Base-by-base conservation (phyloP, 164 flowering plant species). In the Tetracentron sinense region DNA sequence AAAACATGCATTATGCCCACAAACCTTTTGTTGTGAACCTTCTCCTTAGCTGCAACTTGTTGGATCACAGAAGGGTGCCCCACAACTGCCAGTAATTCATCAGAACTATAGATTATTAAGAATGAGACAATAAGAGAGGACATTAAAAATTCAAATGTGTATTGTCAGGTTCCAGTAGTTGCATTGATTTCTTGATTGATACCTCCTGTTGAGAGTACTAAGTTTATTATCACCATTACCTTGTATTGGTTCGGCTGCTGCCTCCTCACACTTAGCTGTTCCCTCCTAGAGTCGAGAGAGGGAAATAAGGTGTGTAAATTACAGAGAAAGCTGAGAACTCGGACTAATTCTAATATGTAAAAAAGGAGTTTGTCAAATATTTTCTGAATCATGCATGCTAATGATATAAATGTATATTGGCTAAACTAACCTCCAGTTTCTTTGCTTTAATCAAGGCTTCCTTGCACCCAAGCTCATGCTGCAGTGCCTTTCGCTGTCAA, bases 401-500 rank as follows among this genome's bases (percentile, higher is more conserved):
- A 17, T 47, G 29, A 12, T 33, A 33, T 12, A 38, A 44, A 12
- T 27, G n/a, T n/a, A n/a, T 4, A 31, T 17, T 14, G 12, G 19
- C n/a, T 3, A 16, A 44, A 33, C 79, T 31, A 28, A 90, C 90
- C 95, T 83, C 62, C 38, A 61, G 53, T 47, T 76, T 79, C 74
- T 79, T 86, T 38, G 79, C 83, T 71, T 74, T 81, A 48, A 82
- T 75, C 66, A 85, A 55, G 6, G 87, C 88, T 27, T 72, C 70
- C 71, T 75, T 85, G 78, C 89, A 86, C 4, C 59, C 72, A 62
- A 87, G 73, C 56, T 92, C 95, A 64, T 92, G 98, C 47, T 82
- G 83, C 35, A 85, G 62, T 30, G 78, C 58, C 74, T 83, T 92
- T 22, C 86, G 30, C 94, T 89, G 81, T 26, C 58, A n/a, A n/a